Evolutionary conservation across 305 asterid species (phyloP), one percentile per base, ranked within the genome.

Genomic region (Andrographis paniculata): DNA sequence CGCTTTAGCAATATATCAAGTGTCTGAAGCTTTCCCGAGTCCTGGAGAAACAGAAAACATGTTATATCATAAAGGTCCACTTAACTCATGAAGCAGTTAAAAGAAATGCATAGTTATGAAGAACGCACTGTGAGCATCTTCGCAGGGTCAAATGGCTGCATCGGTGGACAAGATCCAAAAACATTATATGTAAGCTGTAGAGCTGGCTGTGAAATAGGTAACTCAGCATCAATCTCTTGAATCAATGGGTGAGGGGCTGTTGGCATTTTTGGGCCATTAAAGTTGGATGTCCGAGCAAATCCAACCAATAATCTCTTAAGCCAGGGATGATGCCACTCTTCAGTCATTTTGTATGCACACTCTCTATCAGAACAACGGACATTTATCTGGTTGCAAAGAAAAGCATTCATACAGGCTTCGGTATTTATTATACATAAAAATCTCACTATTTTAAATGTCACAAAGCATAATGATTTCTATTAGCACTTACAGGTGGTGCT

Each of bases 71-170:
- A 42, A 43, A 53, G 39, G 45, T 23, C 31, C 57, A 72, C 45
- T 58, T 45, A 30, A 28, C 17, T 17, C 14, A 52, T 12, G 30
- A 11, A 27, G 16, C 45, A 56, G 43, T 36, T 36, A 47, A 54
- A 64, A 30, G 12, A 62, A 18, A 35, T 42, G 19, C 14, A 14
- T 45, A 56, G 55, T 20, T 56, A 63, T 23, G 31, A 61, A 40
- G 45, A 45, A 50, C 79, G 43, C 61, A 81, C 96, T 16, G 99
- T 87, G 38, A 91, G 86, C 99, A 91, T 86, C 77, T 83, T 91
- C 39, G 99, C 94, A 33, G 96, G 96, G 71, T 83, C 99, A 75
- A 91, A 91, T 42, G 94, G 96, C 64, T 91, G 96, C 92, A 80
- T 75, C 35, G 96, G 96, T 5, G 99, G 99, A 65, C 96, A 91